Evolutionary conservation across 768 basidiomycete species (phyloP), one percentile per base, ranked within the genome.

Genomic region (Rhodotorula kratochvilovae): DNA sequence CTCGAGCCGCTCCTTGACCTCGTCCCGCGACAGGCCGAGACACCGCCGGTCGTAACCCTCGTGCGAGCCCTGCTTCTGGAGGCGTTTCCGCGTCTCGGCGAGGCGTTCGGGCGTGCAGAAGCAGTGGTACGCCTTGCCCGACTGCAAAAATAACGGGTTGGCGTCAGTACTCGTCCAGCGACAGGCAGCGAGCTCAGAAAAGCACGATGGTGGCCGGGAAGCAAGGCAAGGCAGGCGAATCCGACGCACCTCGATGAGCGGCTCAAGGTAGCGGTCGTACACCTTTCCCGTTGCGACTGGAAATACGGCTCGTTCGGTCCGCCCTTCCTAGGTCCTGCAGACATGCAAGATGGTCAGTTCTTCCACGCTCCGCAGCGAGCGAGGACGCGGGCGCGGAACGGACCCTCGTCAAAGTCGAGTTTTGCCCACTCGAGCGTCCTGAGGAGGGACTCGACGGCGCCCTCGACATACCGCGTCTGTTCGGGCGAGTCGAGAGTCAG

Each of bases 241-340:
- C 36, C 25, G 50, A 43, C 83, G 42, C 73, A 94, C 95, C 63
- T 90, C 87, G 51, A 96, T 83, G 5, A 99, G 85, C 71, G 85
- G 87, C 46, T 85, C 82, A 0, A 90, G 84, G 75, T 95, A 89
- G 0, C 82, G 79, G 46, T 84, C 87, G 80, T 99, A 99, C 21
- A 97, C 81, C 78, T 93, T 90, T 27, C 90, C 19, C 94, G 86
- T 80, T 98, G 87, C 6, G 95, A 97, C 91, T 94, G 93, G 74
- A 87, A 87, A 80, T 95, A 95, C n/a, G 92, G 90, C 2, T 85
- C 88, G 76, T 90, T 87, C 2, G 87, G 85, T 0, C 91, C 91
- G 50, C 83, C 86, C 67, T 83, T 84, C 36, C 87, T 89, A 3
- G 93, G 92, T 64, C 92, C 92, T 95, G 74, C 17, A 16, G 43